phyloP scores from a whole-genome alignment of 2,329 filamentous ascomycete species.

The Fragosphaeria purpurea region DNA sequence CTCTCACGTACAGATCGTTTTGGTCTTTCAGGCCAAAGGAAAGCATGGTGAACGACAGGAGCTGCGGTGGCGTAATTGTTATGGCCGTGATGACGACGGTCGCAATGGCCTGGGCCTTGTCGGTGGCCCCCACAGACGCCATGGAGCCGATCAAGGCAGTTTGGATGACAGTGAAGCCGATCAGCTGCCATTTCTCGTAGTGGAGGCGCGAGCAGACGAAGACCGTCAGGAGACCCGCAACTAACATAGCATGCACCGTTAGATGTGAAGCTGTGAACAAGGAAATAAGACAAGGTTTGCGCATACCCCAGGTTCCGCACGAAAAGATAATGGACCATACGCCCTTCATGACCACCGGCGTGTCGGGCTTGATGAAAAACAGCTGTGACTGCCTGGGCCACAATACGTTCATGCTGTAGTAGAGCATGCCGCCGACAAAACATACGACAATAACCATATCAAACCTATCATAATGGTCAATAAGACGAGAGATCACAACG shows the following conservation, averaged over 20 bases:
- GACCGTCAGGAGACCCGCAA: slow-evolving; percentile 19
- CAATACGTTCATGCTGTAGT: slow-evolving; percentile 22
- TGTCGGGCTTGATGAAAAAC: slow-evolving; percentile 26
- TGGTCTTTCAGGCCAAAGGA: slow-evolving; percentile 25
- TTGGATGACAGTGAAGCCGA: slow-evolving; percentile 22
- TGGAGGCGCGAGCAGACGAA: slow-evolving; percentile 21
- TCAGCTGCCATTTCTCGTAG: slow-evolving; percentile 27
- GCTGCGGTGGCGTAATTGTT: slow-evolving; percentile 22
- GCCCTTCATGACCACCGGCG: slow-evolving; percentile 15
- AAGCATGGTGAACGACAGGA: slow-evolving; percentile 25
- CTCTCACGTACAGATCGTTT: slow-evolving; percentile 19
- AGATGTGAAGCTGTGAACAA: too few relatives aligned
- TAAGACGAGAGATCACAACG: too few relatives aligned
- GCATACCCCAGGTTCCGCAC: slow-evolving; percentile 18
- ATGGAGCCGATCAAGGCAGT: slow-evolving; percentile 27
- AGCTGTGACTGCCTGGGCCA: slow-evolving; percentile 27
- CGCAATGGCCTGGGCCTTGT: slow-evolving; percentile 24
- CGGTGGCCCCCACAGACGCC: slow-evolving; percentile 21
- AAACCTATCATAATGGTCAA: slow-evolving; percentile 4
- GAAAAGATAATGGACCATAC: slow-evolving; percentile 20
- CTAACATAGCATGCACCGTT: neutral
- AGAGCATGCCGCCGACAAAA: slow-evolving; percentile 23
- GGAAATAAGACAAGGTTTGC: too few relatives aligned
- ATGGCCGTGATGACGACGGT: slow-evolving; percentile 21
- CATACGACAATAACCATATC: slow-evolving; percentile 20